Evolutionary conservation across 768 basidiomycete species (phyloP).

Genomic region (Guyanaporus albipodus): DNA sequence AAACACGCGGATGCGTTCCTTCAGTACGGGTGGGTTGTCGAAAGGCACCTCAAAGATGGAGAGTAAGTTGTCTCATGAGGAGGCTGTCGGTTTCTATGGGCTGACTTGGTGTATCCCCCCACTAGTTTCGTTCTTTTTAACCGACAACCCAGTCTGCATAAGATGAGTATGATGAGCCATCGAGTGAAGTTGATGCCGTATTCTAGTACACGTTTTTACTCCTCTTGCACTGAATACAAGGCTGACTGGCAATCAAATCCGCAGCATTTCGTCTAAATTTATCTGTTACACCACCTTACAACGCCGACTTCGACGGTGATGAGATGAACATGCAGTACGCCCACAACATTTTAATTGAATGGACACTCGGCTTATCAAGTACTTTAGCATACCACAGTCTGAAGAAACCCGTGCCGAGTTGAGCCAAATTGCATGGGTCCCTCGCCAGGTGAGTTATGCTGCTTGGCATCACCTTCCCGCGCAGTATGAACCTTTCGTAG

Average conservation of each 20-base stretch:
- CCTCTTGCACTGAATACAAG: not conserved
- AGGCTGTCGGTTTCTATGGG: not conserved
- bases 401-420: conserved; percentile 98
- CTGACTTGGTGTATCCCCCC: conserved; percentile 5
- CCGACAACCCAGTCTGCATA: conserved; percentile 96
- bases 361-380: conserved; percentile 8
- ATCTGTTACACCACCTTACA: conserved; percentile 97
- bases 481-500: conserved; percentile 36
- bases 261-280: conserved; percentile 95
- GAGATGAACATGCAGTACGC: conserved; percentile 99
- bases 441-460: conserved; percentile 67
- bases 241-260: conserved; percentile 16
- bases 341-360: not conserved
- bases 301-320: conserved; percentile 99
- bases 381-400: conserved; percentile 84
- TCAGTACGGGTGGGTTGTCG: conserved; percentile 98
- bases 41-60: conserved; percentile 95
- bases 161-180: conserved; percentile 99
- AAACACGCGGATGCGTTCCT: conserved; percentile 93
- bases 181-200: conserved; percentile 96
- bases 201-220: conserved; percentile 69
- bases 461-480: not conserved
- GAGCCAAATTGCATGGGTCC: conserved; percentile 98
- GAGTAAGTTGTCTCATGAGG: conserved; percentile 62
- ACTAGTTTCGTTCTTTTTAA: conserved; percentile 65